Base-by-base conservation (phyloP, 345 rosid species). In the Microcos paniculata region DNA sequence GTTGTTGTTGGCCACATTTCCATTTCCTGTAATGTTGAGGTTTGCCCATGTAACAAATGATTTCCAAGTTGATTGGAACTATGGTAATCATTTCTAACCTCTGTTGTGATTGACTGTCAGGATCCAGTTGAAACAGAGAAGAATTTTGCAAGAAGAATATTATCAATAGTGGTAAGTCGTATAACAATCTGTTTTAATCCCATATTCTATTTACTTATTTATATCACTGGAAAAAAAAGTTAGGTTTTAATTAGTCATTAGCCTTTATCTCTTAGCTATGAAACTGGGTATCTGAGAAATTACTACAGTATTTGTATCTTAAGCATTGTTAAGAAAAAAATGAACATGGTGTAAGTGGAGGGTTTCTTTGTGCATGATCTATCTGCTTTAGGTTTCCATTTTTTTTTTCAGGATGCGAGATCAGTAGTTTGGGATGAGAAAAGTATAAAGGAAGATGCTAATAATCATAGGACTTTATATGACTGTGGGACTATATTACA, bases 91-190 rank as follows among this genome's bases (percentile, higher is more conserved):
- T 51, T 42, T 78, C 62, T 79, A 64, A 82, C 70, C 18, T 74
- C 58, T 76, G 23, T 75, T 53, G 74, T 42, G 28, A 79, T 70
- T 62, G 24, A 33, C 70, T 82, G 75, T 48, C 83, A 92, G 99
- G 99, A 95, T 80, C 99, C 97, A 69, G 46, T 87, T 61, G 99
- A 95, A 81, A 91, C 98, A 0, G 94, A 95, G 87, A 95, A 81
- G 85, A 75, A 86, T 63, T 92, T 95, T 88, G 95, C 96, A 53
- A 91, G 87, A 62, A 92, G 96, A 68, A 89, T 95, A 71, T 85
- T 95, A 83, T 88, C 97, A 49, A 85, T 95, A 58, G 90, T 92
- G 94, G 98, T 94, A 88, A 74, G 90, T 62, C 51, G 45, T 26
- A 71, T 52, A 55, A 64, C 67, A 24, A 14, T 76, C 46, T 55